These are phyloP conservation scores for Pyricularia sp. DNA, from an alignment of 2,329 filamentous ascomycete genomes.

Conservation along the genomic window DNA sequence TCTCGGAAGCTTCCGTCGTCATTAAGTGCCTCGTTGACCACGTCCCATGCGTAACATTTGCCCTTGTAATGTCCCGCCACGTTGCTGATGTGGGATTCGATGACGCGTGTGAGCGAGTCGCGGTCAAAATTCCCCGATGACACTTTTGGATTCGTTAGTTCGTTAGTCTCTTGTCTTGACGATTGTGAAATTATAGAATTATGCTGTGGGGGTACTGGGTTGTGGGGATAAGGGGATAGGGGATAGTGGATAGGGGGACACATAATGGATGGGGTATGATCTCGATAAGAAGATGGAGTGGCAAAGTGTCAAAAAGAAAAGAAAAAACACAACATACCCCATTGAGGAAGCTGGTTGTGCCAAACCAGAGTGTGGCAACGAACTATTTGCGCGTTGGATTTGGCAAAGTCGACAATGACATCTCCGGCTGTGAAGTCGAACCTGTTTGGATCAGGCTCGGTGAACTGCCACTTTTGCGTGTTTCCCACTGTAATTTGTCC, in stretches of 20 bases:
- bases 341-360: conserved; percentile 35
- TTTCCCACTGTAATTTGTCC: conserved; percentile 49
- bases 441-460: conserved; percentile 38
- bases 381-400: conserved; percentile 27
- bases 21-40: conserved; percentile 42
- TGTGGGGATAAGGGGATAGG: conserved; percentile 13
- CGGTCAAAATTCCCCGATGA: conserved; percentile 32
- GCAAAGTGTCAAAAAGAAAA: no score
- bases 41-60: conserved; percentile 42
- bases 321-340: no score
- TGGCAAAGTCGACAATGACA: conserved; percentile 22
- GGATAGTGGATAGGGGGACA: no score
- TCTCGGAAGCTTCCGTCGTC: conserved; percentile 35
- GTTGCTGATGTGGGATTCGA: conserved; percentile 42
- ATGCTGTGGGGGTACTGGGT: no score
- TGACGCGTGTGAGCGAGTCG: conserved; percentile 35
- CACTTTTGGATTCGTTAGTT: no score
- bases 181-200: no score
- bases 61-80: conserved; percentile 34
- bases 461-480: conserved; percentile 45
- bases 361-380: conserved; percentile 44
- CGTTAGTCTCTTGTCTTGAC: no score
- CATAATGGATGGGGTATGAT: no score
- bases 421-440: conserved; percentile 46
- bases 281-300: conserved; percentile 23